phyloP scores from a whole-genome alignment of 148 eudicot genomes.

The Arbutus unedo region DNA sequence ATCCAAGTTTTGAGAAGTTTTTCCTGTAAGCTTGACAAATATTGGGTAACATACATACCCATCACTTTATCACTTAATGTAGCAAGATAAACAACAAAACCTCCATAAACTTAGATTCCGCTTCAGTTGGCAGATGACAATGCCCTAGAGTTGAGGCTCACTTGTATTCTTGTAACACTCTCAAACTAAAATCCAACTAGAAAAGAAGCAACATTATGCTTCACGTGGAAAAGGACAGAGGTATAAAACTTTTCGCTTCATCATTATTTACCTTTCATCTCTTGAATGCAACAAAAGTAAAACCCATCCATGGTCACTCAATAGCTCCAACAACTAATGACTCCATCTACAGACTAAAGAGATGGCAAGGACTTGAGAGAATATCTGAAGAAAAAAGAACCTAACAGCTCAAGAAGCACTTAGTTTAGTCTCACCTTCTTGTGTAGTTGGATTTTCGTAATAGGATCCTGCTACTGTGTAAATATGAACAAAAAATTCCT shows the following conservation, averaged over 20 bases:
- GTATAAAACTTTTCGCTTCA: background rate
- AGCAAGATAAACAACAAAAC: constrained; percentile 4
- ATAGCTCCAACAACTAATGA: background rate
- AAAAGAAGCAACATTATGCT: background rate
- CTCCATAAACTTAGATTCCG: background rate
- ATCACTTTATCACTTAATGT: background rate
- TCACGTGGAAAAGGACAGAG: background rate
- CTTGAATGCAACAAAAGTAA: background rate
- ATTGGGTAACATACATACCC: background rate
- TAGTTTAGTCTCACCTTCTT: constrained; percentile 53
- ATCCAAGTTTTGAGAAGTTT: background rate
- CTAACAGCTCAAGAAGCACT: constrained; percentile 6
- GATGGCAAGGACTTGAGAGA: constrained; percentile 3
- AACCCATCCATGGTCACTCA: background rate
- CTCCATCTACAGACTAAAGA: constrained; percentile 20
- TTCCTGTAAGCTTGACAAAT: background rate
- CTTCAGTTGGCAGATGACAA: constrained; percentile 5
- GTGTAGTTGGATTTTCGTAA: constrained; percentile 66
- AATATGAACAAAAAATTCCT: constrained; percentile 83
- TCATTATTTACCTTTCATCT: background rate
- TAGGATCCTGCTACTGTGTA: constrained; percentile 75
- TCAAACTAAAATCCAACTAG: background rate
- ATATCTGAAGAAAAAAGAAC: background rate
- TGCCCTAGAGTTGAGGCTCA: background rate
- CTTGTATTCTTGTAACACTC: background rate